These are phyloP conservation scores for Tagetes patula DNA, from an alignment of 129 eudicot genomes.

Conservation along the genomic window DNA sequence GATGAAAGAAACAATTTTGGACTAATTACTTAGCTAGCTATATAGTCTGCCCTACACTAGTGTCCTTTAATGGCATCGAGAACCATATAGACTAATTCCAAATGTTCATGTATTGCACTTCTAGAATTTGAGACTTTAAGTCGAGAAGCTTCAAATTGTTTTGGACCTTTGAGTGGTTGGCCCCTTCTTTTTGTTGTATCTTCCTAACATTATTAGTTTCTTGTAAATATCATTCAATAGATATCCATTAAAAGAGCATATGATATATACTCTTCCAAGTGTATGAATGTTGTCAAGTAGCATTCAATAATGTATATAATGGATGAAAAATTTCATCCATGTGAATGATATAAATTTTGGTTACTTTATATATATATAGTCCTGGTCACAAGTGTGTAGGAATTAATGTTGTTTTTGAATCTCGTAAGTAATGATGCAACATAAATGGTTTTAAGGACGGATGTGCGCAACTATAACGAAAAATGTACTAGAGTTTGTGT, in stretches of 20 bases:
- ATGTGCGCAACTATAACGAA: too few species aligned
- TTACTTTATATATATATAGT: too few species aligned
- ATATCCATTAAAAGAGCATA: background rate
- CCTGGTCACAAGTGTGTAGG: too few species aligned
- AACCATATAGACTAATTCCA: constrained; percentile 10
- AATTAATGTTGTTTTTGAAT: too few species aligned
- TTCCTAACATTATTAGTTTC: background rate
- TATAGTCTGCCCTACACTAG: background rate
- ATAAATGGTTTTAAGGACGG: too few species aligned
- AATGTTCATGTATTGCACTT: constrained; percentile 2
- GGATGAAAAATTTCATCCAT: too few species aligned
- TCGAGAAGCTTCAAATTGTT: constrained; percentile 9
- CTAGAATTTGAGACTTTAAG: background rate
- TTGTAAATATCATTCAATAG: background rate
- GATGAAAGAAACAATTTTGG: constrained; percentile 11
- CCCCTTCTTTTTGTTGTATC: background rate
- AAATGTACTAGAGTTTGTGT: too few species aligned
- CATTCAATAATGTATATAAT: background rate
- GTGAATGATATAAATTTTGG: too few species aligned
- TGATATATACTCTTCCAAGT: constrained; percentile 1
- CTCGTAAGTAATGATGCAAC: too few species aligned
- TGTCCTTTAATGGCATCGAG: background rate
- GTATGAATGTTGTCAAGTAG: constrained; percentile 6
- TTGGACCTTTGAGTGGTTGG: background rate
- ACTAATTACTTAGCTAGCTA: background rate